Evolutionary conservation across 257 asterid genomes (phyloP).

Genomic region (Solanum gandarillasii): DNA sequence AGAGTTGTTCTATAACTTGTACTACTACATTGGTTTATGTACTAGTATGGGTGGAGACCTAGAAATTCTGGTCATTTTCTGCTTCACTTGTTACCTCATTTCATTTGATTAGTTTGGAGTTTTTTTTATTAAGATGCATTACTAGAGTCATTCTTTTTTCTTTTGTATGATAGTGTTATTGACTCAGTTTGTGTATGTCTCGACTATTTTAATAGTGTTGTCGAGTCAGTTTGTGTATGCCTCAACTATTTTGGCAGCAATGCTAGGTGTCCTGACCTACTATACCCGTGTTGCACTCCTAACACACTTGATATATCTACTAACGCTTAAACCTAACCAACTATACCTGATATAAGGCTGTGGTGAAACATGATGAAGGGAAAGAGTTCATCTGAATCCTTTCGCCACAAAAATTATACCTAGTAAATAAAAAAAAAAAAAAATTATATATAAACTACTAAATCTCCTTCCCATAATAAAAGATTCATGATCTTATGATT

Average conservation of each 20-base stretch:
- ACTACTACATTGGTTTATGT: not conserved
- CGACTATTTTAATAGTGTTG: not conserved
- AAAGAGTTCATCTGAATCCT: not conserved
- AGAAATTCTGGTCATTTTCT: not conserved
- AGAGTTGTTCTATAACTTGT: not conserved
- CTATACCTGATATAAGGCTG: not conserved
- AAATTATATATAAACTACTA: not conserved
- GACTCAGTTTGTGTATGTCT: not conserved
- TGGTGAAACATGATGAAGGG: not conserved
- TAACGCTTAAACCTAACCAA: not conserved
- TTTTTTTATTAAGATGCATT: not conserved
- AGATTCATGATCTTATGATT: not conserved
- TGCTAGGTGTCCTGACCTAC: not conserved
- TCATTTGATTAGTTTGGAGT: not conserved
- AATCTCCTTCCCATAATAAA: not conserved
- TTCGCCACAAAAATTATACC: not conserved
- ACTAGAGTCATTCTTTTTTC: not conserved
- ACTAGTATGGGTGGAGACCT: not conserved
- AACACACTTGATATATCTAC: not conserved
- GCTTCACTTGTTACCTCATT: not conserved
- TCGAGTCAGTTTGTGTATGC: not conserved
- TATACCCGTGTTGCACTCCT: not conserved
- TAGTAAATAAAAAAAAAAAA: fast-evolving
- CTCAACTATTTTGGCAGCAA: not conserved
- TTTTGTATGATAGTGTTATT: not conserved